Base-by-base conservation (phyloP, 78 protist genomes). In the slime mould (Dictyostelium discoideum) region DNA sequence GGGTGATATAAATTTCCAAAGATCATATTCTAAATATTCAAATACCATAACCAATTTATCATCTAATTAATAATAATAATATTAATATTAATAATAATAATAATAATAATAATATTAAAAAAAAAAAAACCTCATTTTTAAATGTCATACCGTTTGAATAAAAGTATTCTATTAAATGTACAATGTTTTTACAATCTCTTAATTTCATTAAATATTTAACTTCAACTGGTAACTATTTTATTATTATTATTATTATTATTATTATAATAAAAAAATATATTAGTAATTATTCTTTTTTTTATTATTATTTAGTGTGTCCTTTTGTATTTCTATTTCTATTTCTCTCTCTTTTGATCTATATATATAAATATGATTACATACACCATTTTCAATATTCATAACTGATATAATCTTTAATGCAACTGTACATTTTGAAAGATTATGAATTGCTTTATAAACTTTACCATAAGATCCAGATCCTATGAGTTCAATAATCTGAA, bases 1-100 rank as follows among this genome's bases (percentile, higher is more conserved):
- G 0, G 93, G 93, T 42, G 93, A 88, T 22, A 88, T 88, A 57
- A 88, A 88, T 65, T 80, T 88, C 93, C 93, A 88, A 7, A 88
- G 69, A 20, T 88, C 93, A 44, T 79, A 88, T 42, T 88, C 93
- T 13, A 88, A 16, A 88, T 88, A 88, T 67, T 88, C 93, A 80
- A 88, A 88, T 22, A 88, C 93, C 48, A 88, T 63, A 14, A 88
- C 87, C 9, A 83, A 20, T 60, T 60, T 83, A 60, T 83, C 76
- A 60, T 83, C 85, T 81, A 81, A 42, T n/a, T 44, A 50, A 42
- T 76, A 2, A n/a, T n/a, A n/a, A n/a, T n/a, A n/a, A n/a, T n/a
- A n/a, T n/a, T n/a, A n/a, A n/a, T n/a, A n/a, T n/a, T n/a, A n/a
- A n/a, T n/a, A n/a, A n/a, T n/a, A n/a, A n/a, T n/a, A n/a, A n/a